Evolutionary conservation across 1,284 basidiomycete genomes (phyloP).

Genomic region (Tranzscheliella williamsii): DNA sequence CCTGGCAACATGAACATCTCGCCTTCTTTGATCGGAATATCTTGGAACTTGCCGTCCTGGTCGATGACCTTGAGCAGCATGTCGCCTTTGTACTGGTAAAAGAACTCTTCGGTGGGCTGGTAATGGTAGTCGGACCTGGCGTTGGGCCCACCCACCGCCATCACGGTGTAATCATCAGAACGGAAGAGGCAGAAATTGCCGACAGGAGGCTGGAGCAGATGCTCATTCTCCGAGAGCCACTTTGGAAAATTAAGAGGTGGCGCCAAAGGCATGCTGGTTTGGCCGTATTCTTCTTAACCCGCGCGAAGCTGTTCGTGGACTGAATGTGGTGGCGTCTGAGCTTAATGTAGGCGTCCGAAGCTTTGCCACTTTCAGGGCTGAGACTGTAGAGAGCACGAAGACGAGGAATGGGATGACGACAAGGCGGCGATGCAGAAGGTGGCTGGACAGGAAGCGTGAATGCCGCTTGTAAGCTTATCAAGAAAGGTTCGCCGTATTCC

Average conservation of each 20-base stretch:
- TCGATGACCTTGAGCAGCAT: constrained; percentile 82
- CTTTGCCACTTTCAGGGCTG: too few species aligned
- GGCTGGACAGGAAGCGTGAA: too few species aligned
- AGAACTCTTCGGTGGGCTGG: constrained; percentile 56
- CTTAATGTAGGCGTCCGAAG: too few species aligned
- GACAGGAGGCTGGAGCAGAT: constrained; percentile 59
- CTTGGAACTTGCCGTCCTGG: constrained; percentile 81
- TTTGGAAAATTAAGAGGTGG: constrained; percentile 59
- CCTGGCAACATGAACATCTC: constrained; percentile 89
- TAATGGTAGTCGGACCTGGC: constrained; percentile 57
- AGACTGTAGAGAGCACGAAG: too few species aligned
- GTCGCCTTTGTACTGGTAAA: constrained; percentile 62
- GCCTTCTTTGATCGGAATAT: constrained; percentile 87
- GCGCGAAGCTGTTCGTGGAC: too few species aligned
- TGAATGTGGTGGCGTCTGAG: too few species aligned
- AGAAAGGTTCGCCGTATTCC: too few species aligned
- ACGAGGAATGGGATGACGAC: too few species aligned
- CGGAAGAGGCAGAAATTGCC: constrained; percentile 59
- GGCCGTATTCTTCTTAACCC: too few species aligned
- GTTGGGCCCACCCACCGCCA: constrained; percentile 59
- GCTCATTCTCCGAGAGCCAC: constrained; percentile 59
- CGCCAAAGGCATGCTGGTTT: constrained; percentile 37
- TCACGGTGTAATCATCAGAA: constrained; percentile 55
- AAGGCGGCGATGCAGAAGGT: too few species aligned
- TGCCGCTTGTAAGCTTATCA: too few species aligned